Evolutionary conservation across 2,329 filamentous ascomycete genomes (phyloP), one percentile per base, ranked within the genome.

Genomic region (Trichoderma cornu-damae): DNA sequence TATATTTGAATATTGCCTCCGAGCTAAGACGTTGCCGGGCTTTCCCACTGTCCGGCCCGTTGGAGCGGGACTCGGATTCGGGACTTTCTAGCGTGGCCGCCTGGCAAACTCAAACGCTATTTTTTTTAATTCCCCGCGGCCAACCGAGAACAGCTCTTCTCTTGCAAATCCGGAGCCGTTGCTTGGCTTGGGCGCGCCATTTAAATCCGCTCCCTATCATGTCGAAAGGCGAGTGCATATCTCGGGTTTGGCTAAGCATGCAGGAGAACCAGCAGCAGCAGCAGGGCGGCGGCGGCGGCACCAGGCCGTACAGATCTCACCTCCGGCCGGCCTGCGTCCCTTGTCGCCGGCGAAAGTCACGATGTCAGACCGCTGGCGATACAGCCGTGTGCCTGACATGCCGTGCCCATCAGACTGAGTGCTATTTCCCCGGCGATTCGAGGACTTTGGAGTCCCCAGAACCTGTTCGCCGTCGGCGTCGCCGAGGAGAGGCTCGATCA

Each of bases 251-350:
- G 14, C 28, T 9, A 37, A 38, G 32, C 14, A 57, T 51, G 46
- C 44, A 51, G 2, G 28, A 44, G 20, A 49, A 14, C 11, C 54
- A 57, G 35, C 34, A 34, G 63, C 59, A 61, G 57, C 59, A 49
- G 20, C 53, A 55, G 12, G 43, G 16, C 34, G 59, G 51, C 4
- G 62, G 61, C 53, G 58, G 63, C 53, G 60, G 61, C 12, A n/a
- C n/a, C n/a, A 62, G 83, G 43, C 83, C 82, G 3, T 85, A 85
- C 65, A 74, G 83, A 59, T 85, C 82, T 6, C 83, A 85, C 69
- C 77, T 83, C 60, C 77, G 79, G 37, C 81, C 82, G 49, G 83
- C 83, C 7, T 86, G 83, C 69, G 71, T 81, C 52, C 72, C 81
- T 12, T 86, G 83, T 64, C 76, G 83, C 53, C 78, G 78, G 59